Evolutionary conservation across 75 land plant species (phyloP).

Genomic region (Gnetum montanum): DNA sequence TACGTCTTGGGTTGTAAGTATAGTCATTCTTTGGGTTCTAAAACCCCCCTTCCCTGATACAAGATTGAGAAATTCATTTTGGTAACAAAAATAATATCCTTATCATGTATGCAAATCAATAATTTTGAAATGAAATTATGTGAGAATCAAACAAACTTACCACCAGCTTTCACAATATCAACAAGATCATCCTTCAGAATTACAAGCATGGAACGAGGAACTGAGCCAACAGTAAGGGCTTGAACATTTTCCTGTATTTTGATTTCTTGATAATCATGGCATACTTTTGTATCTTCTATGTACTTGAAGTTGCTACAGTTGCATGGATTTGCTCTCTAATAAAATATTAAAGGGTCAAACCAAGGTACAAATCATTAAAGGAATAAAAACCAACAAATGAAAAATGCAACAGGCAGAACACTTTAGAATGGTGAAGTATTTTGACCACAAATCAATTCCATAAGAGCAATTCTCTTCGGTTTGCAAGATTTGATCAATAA

Average conservation of each 20-base stretch:
- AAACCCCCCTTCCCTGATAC: too few species aligned
- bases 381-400: not conserved
- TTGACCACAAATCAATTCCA: not conserved
- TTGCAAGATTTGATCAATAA: too few species aligned
- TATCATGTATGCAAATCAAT: too few species aligned
- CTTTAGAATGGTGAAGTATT: not conserved
- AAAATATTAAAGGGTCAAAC: too few species aligned
- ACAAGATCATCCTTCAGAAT: conserved; percentile 89
- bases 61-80: too few species aligned
- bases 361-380: not conserved
- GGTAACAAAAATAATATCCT: too few species aligned
- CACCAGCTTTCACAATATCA: conserved; percentile 92
- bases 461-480: not conserved
- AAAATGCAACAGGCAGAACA: not conserved
- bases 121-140: too few species aligned
- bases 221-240: conserved; percentile 80
- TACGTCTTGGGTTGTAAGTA: too few species aligned
- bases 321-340: conserved; percentile 59
- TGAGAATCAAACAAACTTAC: too few species aligned
- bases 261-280: conserved; percentile 96
- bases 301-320: conserved; percentile 47
- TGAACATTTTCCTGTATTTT: conserved; percentile 91
- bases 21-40: too few species aligned
- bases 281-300: conserved; percentile 49
- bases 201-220: conserved; percentile 88